phyloP scores from a whole-genome alignment of 2,329 filamentous ascomycete species.

The Diaporthe ilicicola region DNA sequence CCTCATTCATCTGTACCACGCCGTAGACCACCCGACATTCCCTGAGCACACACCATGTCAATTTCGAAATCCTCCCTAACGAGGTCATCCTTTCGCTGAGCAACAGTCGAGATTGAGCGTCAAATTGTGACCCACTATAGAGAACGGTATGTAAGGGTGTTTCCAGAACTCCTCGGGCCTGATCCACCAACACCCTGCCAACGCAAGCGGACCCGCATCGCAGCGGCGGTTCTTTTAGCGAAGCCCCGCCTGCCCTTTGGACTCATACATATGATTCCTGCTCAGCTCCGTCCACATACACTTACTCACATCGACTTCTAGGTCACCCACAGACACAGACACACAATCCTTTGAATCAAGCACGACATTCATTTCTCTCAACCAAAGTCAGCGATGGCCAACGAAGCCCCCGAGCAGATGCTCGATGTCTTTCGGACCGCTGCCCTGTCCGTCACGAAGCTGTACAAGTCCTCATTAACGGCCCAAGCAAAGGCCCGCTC shows the following conservation, averaged over 20 bases:
- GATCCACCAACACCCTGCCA: conserved; percentile 29
- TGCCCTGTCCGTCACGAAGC: conserved; percentile 91
- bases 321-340: conserved; percentile 28
- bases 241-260: conserved; percentile 29
- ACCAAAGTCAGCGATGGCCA: conserved; percentile 46
- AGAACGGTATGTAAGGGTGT: conserved; percentile 13
- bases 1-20: background rate
- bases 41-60: background rate
- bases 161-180: conserved; percentile 12
- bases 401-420: conserved; percentile 67
- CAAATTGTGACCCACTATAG: conserved; percentile 9
- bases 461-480: conserved; percentile 90
- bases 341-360: conserved; percentile 1
- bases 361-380: conserved; percentile 39
- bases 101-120: conserved; percentile 25
- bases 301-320: conserved; percentile 35
- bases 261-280: conserved; percentile 21
- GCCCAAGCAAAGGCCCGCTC: conserved; percentile 78
- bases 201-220: conserved; percentile 22
- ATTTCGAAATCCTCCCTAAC: conserved; percentile 6
- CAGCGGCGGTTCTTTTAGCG: conserved; percentile 18
- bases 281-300: conserved; percentile 9
- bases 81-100: conserved; percentile 13
- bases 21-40: background rate
- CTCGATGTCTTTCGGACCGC: conserved; percentile 92